A percentile compares a stretch with the other conserved stretches of the same genome.
phyloP scores from a whole-genome alignment of 1,284 basidiomycete species.

The Pseudozyma hubeiensis region DNA sequence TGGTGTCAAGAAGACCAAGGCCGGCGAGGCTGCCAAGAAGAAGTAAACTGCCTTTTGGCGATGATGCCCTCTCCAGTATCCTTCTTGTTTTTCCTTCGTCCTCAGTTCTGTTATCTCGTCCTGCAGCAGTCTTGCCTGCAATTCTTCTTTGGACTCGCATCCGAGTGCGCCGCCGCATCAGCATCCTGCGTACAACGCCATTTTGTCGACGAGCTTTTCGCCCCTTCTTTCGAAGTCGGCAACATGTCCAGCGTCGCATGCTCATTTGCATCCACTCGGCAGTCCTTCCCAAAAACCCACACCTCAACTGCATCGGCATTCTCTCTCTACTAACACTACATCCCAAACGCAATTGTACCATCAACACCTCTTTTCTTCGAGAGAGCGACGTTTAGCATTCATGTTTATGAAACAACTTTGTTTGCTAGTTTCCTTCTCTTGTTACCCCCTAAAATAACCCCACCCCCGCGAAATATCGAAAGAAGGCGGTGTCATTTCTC shows the following conservation, averaged over 20 bases:
- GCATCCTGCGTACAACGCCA: slow-evolving; percentile 2
- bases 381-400: neutral
- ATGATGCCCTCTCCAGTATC: neutral
- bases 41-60: slow-evolving; percentile 50
- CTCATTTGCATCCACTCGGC: slow-evolving; percentile 16
- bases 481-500: slow-evolving; percentile 48
- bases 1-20: slow-evolving; percentile 72
- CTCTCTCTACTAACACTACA: slow-evolving; percentile 5
- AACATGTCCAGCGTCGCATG: slow-evolving; percentile 16
- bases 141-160: slow-evolving; percentile 7
- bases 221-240: slow-evolving; percentile 52
- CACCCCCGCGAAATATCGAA: slow-evolving; percentile 44
- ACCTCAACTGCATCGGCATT: too few species aligned
- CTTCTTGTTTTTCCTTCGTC: slow-evolving; percentile 6
- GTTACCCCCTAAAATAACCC: slow-evolving; percentile 3
- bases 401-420: neutral
- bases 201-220: slow-evolving; percentile 41
- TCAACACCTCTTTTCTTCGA: slow-evolving; percentile 25
- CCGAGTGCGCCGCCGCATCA: slow-evolving; percentile 1
- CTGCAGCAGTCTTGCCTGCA: slow-evolving; percentile 23
- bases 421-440: slow-evolving; percentile 5
- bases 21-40: slow-evolving; percentile 60
- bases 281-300: slow-evolving; percentile 1
- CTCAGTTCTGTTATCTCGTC: neutral
- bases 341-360: slow-evolving; percentile 48